Evolutionary conservation across 148 eudicot species (phyloP).

Genomic region (Nepenthes mirabilis): DNA sequence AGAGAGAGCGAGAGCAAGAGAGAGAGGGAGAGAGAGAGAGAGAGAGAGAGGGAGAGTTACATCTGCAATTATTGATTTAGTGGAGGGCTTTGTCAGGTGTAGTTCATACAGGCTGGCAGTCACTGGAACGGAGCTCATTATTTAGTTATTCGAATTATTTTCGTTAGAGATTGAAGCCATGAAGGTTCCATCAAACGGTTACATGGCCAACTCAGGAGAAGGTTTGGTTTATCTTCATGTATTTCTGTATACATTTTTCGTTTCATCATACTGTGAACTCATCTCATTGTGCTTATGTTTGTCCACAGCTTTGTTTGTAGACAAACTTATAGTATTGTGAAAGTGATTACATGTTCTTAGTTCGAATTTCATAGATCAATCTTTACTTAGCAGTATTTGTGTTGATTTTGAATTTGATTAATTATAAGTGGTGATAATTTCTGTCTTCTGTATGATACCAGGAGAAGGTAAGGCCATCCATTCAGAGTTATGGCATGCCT

Average conservation of each 20-base stretch:
- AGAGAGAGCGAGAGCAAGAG: no score
- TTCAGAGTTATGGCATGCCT: constrained; percentile 99
- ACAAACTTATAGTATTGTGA: no score
- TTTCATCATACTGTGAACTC: neutral
- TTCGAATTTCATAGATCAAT: no score
- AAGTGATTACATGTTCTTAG: no score
- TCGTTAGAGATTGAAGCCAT: constrained; percentile 15
- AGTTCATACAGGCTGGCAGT: no score
- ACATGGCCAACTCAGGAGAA: constrained; percentile 43
- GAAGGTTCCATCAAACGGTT: constrained; percentile 75
- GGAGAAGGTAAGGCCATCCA: constrained; percentile 59
- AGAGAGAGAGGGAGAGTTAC: no score
- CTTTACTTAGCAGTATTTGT: neutral
- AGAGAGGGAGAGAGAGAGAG: no score
- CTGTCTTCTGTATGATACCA: constrained; percentile 9
- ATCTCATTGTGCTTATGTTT: no score
- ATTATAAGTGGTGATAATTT: neutral
- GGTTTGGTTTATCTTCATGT: constrained; percentile 5
- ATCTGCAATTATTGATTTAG: no score
- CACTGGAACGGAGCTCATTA: neutral
- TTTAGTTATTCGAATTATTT: neutral
- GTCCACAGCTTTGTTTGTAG: no score
- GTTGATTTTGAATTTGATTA: neutral
- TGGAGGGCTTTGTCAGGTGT: no score
- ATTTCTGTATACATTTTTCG: neutral